Base-by-base conservation (phyloP, 2,329 filamentous ascomycete species). In the Penicillium freii region DNA sequence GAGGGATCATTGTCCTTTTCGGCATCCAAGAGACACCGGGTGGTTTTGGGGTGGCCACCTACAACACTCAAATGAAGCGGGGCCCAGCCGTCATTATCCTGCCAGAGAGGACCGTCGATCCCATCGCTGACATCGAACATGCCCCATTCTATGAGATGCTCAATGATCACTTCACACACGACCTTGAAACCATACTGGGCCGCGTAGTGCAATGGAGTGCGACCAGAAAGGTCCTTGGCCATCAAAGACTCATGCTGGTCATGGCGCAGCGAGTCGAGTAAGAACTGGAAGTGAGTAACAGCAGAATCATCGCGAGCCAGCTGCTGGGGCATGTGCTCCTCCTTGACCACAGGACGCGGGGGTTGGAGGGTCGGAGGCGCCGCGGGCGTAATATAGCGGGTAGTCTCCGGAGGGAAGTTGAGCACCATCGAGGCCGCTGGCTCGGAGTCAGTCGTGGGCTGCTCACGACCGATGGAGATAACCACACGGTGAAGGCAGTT, bases 401-500 rank as follows among this genome's bases (percentile, higher is more conserved):
- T 83, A 17, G 82, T 83, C 66, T 91, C 82, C 1, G 75, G 66
- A 21, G 80, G 74, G 44, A 77, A 76, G 54, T 79, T 75, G 4
- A 78, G 69, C 76, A 75, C 82, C 38, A 83, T 77, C 21, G 82
- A 81, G 0, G 78, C 77, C 23, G 82, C 79, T 21, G 81, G 73
- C 50, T 86, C 83, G 3, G 76, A 75, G 47, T 78, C 77, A 36
- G 81, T 80, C 9, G 82, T 81, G 15, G 83, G 81, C 65, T 86
- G 84, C 13, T 88, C 86, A 48, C 93, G 87, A 19, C 93, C 92
- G 66, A 97, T 95, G 21, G 92, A 88, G 58, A 97, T 95, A 42
- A 99, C 89, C 2, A 97, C 81, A 9, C 94, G 87, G 72, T 99
- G 94, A 48, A 99, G 85, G 71, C 91, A 94, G 71, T 97, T 99